Base-by-base conservation (phyloP, 306 rosid species). In the Delonix regia region DNA sequence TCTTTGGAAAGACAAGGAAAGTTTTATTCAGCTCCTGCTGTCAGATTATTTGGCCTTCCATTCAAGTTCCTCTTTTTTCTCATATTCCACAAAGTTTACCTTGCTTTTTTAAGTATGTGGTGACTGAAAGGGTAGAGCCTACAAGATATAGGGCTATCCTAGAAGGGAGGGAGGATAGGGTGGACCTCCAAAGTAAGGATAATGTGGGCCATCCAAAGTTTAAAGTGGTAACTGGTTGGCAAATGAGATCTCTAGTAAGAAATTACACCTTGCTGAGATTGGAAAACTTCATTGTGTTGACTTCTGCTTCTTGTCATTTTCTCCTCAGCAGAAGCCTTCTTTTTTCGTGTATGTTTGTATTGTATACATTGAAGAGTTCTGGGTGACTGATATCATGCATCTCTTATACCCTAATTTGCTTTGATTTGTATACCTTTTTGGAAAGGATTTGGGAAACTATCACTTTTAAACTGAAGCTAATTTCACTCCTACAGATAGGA, bases 401-500 rank as follows among this genome's bases (percentile, higher is more conserved):
- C 59, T 39, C 55, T 42, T 27, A 68, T 19, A 18, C 51, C n/a
- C 66, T 63, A 53, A 49, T 78, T 71, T 60, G 71, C 60, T 57
- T 71, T 30, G 73, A 60, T 65, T 63, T 61, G 52, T 49, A 51
- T 69, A 21, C 64, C 73, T 68, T 25, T 63, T 11, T 38, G 61
- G 22, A 55, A 67, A 41, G 19, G 36, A 49, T 27, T 45, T 44
- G 49, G 49, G 51, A 38, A 34, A 56, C 80, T 69, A 64, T 62
- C 14, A 21, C 41, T 36, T 63, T 47, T 47, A 71, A 69, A 75
- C 85, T 86, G 82, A 88, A 75, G 64, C 77, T 83, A 69, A 49
- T 88, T 79, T 76, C 68, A 63, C 80, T 48, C 67, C 42, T 89
- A 86, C 92, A 93, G 98, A 90, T 81, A 28, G 88, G 86, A 64